phyloP scores from a whole-genome alignment of 2,329 filamentous ascomycete genomes.

The Aulographum hederae region DNA sequence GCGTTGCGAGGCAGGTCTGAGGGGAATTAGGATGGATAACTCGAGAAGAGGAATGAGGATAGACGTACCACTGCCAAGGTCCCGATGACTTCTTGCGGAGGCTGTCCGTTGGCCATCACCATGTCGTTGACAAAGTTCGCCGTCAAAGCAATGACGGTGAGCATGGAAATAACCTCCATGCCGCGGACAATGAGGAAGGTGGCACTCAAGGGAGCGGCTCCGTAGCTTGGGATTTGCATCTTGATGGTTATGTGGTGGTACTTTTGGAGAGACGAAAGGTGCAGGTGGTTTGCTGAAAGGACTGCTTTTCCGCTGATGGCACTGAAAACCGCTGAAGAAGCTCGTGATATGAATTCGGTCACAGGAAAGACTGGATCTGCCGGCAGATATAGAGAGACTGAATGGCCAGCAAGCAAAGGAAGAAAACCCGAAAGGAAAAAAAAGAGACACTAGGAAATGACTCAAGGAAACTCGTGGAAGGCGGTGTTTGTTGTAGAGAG shows the following conservation, averaged over 20 bases:
- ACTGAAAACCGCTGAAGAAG: conserved; percentile 6
- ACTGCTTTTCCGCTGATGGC: neutral
- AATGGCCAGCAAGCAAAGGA: too few species aligned
- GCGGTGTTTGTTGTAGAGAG: too few species aligned
- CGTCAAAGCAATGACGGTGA: conserved; percentile 62
- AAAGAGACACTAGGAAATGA: too few species aligned
- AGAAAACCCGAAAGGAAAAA: too few species aligned
- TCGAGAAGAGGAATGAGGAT: neutral
- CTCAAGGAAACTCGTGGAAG: too few species aligned
- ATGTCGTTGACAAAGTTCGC: conserved; percentile 71
- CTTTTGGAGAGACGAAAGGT: conserved; percentile 3
- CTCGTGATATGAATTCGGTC: conserved; percentile 8
- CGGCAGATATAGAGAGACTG: conserved; percentile 16
- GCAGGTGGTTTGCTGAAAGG: conserved; percentile 5
- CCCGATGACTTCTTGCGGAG: conserved; percentile 57
- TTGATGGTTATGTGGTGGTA: conserved; percentile 9
- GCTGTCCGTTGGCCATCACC: conserved; percentile 42
- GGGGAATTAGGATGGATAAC: conserved; percentile 4
- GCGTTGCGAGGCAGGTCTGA: conserved; percentile 57
- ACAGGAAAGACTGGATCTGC: conserved; percentile 16
- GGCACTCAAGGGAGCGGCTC: conserved; percentile 49
- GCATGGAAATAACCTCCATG: conserved; percentile 52
- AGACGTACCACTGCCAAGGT: conserved; percentile 60
- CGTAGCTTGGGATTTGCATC: conserved; percentile 41
- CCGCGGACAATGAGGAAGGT: conserved; percentile 59